Evolutionary conservation across 441 rosid species (phyloP).

Genomic region (Adansonia madagascariensis): DNA sequence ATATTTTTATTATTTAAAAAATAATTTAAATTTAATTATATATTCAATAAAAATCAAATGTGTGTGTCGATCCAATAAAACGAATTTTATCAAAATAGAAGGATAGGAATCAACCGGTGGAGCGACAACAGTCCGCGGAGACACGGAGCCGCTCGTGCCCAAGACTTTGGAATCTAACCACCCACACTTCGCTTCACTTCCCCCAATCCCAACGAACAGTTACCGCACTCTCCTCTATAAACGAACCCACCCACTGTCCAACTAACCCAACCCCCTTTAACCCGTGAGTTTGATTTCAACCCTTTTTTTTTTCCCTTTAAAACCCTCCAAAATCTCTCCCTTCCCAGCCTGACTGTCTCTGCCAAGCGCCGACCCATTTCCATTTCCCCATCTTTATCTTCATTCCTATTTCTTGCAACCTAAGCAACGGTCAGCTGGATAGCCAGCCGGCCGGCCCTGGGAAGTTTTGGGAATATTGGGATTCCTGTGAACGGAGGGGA

Average conservation of each 20-base stretch:
- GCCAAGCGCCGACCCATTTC: conserved; percentile 3
- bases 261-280: conserved; percentile 35
- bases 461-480: background rate
- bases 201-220: conserved; percentile 4
- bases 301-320: background rate
- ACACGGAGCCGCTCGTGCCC: conserved; percentile 89
- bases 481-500: background rate
- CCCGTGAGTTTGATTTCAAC: conserved; percentile 31
- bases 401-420: conserved; percentile 27
- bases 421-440: conserved; percentile 8
- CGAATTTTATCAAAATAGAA: background rate
- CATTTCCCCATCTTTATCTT: background rate
- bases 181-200: conserved; percentile 2
- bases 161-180: conserved; percentile 58
- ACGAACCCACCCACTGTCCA: background rate
- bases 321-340: conserved; percentile 20
- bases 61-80: no score
- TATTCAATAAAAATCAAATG: no score
- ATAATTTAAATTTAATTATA: no score
- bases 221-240: conserved; percentile 16
- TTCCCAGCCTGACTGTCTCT: conserved; percentile 24
- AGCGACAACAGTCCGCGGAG: conserved; percentile 78
- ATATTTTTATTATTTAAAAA: no score
- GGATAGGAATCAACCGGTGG: conserved; percentile 54
- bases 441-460: background rate